These are phyloP conservation scores for Clohesyomyces aquaticus DNA, from an alignment of 495 filamentous ascomycete species.

Conservation along the genomic window DNA sequence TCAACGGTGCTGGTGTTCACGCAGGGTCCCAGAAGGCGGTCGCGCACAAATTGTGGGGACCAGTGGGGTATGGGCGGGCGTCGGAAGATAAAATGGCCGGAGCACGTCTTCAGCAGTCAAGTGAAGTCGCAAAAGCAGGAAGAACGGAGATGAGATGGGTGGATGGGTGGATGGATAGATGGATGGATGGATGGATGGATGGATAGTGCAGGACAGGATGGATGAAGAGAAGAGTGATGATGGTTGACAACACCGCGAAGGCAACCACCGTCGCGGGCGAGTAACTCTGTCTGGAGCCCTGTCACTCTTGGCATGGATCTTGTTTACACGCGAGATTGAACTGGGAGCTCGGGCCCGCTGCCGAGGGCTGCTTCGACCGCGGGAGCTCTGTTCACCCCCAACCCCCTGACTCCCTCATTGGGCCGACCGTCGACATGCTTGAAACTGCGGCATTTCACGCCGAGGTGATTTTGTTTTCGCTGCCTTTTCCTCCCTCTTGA, in stretches of 20 bases:
- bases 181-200: neutral
- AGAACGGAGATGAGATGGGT: constrained; percentile 2
- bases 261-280: neutral
- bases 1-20: neutral
- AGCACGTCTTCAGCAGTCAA: neutral
- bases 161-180: neutral
- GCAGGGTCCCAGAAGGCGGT: neutral
- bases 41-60: constrained; percentile 24
- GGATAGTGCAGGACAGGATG: no score
- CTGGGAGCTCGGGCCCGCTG: constrained; percentile 16
- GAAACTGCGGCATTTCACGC: neutral
- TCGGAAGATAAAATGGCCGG: neutral
- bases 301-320: neutral
- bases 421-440: neutral
- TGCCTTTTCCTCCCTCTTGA: neutral
- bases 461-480: neutral
- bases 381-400: neutral
- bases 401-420: neutral
- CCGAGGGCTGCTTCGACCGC: no score
- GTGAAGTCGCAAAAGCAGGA: constrained; percentile 1
- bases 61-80: neutral
- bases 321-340: constrained; percentile 14
- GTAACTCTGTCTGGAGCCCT: neutral
- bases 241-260: neutral
- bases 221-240: neutral